These are phyloP conservation scores for Yarrowia hollandica DNA, from an alignment of 805 yeast species.

Conservation along the genomic window DNA sequence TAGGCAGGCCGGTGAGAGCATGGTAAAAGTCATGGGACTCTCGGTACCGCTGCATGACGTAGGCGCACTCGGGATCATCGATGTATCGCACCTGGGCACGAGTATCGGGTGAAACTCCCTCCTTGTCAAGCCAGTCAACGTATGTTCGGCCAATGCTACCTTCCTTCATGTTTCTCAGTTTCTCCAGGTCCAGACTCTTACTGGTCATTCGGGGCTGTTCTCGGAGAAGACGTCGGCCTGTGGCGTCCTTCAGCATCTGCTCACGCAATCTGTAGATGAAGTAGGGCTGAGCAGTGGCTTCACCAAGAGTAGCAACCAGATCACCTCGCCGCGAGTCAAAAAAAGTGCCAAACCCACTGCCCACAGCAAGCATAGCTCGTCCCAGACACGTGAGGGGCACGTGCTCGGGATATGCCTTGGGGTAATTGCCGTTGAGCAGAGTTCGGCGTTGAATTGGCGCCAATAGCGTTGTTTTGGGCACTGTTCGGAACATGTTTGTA, in stretches of 20 bases:
- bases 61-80: conserved; percentile 87
- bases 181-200: conserved; percentile 61
- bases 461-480: conserved; percentile 5
- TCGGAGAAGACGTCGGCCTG: conserved; percentile 73
- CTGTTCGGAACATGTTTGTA: conserved; percentile 6
- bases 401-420: conserved; percentile 62
- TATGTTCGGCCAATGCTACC: conserved; percentile 80
- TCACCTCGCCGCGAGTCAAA: conserved; percentile 46
- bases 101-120: conserved; percentile 92
- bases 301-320: conserved; percentile 59
- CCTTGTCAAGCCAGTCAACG: conserved; percentile 75
- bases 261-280: conserved; percentile 62
- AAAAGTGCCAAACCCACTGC: conserved; percentile 76
- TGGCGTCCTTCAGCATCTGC: conserved; percentile 71
- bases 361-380: conserved; percentile 59
- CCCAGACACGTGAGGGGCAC: conserved; percentile 71
- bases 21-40: conserved; percentile 98
- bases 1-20: conserved; percentile 85
- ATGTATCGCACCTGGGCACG: conserved; percentile 84
- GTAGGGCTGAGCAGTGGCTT: conserved; percentile 76
- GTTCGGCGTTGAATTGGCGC: conserved; percentile 11
- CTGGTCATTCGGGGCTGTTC: conserved; percentile 85
- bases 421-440: conserved; percentile 19
- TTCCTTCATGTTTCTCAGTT: conserved; percentile 59
- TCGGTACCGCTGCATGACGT: conserved; percentile 88